A percentile compares a stretch with the other conserved stretches of the same genome.
phyloP scores from a whole-genome alignment of 1,284 basidiomycete species.

The Cutaneotrichosporon mucoides region DNA sequence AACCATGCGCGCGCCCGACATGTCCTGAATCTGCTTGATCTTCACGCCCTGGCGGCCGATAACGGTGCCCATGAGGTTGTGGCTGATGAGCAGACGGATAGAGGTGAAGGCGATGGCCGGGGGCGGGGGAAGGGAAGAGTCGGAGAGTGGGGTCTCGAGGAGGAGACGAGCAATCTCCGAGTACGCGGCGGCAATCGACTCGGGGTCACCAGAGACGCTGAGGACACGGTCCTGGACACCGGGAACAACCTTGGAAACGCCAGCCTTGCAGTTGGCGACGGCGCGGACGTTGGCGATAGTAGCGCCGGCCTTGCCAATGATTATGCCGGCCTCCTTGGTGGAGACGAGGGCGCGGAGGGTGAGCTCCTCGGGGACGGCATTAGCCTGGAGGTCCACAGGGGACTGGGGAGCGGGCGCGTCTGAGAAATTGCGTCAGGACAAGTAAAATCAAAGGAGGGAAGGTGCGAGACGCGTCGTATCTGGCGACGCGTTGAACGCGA shows the following conservation, averaged over 20 bases:
- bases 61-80: conserved; percentile 99
- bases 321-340: conserved; percentile 94
- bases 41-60: conserved; percentile 95
- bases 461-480: background rate
- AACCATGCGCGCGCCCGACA: conserved; percentile 93
- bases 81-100: conserved; percentile 92
- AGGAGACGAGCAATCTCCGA: conserved; percentile 91
- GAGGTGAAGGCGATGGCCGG: conserved; percentile 73
- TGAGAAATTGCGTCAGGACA: background rate
- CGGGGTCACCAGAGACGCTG: conserved; percentile 84
- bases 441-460: background rate
- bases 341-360: conserved; percentile 89
- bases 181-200: conserved; percentile 91
- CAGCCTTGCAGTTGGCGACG: conserved; percentile 93
- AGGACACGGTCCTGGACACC: conserved; percentile 97
- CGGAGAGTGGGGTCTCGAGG: conserved; percentile 61
- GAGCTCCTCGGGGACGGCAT: conserved; percentile 53
- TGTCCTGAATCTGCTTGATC: conserved; percentile 99
- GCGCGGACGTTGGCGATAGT: conserved; percentile 95
- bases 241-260: conserved; percentile 95
- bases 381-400: conserved; percentile 21
- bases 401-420: conserved; percentile 34
- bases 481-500: background rate
- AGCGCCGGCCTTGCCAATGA: conserved; percentile 90
- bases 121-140: conserved; percentile 64